Conservation (phyloP, 352 stramenopile species). For the Blastocystis hominis region DNA sequence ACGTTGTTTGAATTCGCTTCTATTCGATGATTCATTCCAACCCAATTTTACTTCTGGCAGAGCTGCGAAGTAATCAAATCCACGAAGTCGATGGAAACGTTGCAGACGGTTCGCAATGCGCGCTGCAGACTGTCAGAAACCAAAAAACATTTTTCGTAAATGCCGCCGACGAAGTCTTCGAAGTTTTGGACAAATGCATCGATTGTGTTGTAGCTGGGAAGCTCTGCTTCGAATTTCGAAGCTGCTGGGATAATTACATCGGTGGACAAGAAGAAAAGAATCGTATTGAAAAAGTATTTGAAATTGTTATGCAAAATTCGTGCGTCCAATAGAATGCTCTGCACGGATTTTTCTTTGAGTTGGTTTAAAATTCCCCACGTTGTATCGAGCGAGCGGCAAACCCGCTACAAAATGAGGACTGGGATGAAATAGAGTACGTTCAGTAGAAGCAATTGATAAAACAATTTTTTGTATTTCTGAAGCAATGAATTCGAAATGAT, state of each 20-base stretch:
- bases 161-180: neutral
- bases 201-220: neutral
- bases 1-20: neutral
- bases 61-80: neutral
- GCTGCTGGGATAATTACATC: conserved; percentile 1
- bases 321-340: neutral
- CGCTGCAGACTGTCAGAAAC: neutral
- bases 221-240: neutral
- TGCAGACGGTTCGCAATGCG: neutral
- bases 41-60: neutral
- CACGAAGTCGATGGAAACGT: neutral
- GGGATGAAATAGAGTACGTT: neutral
- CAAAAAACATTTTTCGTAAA: conserved; percentile 46
- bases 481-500: neutral
- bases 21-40: neutral
- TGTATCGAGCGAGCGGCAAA: conserved; percentile 10
- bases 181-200: conserved; percentile 7
- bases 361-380: neutral
- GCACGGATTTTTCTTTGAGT: neutral
- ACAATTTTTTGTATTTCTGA: neutral
- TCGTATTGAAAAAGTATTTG: conserved; percentile 21
- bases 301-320: conserved; percentile 11
- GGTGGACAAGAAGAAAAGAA: neutral
- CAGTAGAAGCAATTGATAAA: neutral
- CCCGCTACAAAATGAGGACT: neutral